Conservation (phyloP, 148 eudicot species). For the Diospyros lotus region DNA sequence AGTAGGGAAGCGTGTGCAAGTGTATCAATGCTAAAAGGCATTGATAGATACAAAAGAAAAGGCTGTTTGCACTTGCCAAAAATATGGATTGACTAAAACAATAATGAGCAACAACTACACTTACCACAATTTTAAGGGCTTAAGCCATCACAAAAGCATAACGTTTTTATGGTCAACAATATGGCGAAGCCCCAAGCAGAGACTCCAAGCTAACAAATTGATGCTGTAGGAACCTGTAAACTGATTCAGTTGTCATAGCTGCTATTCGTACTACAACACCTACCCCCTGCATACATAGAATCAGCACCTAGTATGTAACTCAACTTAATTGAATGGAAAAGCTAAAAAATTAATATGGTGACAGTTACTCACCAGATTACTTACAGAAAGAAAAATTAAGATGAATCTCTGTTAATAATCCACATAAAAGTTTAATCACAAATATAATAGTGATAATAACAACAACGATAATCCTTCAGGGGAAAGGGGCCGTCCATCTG, state of each 20-base stretch:
- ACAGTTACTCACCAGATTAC: too few species aligned
- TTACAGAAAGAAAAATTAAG: too few species aligned
- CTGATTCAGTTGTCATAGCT: conserved; percentile 70
- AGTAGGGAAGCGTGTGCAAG: too few species aligned
- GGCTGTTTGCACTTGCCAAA: too few species aligned
- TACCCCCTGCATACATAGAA: conserved; percentile 39
- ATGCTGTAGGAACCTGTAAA: conserved; percentile 61
- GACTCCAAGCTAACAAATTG: conserved; percentile 62
- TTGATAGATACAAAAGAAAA: too few species aligned
- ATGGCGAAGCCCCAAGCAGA: conserved; percentile 66
- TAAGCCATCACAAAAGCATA: conserved; percentile 6
- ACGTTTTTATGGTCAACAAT: conserved; percentile 18
- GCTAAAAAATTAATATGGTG: background rate
- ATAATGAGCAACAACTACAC: background rate
- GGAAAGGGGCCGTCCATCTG: background rate
- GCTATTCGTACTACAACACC: conserved; percentile 73
- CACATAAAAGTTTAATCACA: too few species aligned
- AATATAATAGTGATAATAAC: background rate
- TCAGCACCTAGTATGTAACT: background rate
- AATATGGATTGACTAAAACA: background rate
- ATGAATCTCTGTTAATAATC: too few species aligned
- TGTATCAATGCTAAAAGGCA: too few species aligned
- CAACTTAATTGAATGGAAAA: conserved; percentile 9
- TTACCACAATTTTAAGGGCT: background rate
- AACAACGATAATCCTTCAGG: background rate